Evolutionary conservation across 148 eudicot genomes (phyloP).

Genomic region (Cornus controversa): DNA sequence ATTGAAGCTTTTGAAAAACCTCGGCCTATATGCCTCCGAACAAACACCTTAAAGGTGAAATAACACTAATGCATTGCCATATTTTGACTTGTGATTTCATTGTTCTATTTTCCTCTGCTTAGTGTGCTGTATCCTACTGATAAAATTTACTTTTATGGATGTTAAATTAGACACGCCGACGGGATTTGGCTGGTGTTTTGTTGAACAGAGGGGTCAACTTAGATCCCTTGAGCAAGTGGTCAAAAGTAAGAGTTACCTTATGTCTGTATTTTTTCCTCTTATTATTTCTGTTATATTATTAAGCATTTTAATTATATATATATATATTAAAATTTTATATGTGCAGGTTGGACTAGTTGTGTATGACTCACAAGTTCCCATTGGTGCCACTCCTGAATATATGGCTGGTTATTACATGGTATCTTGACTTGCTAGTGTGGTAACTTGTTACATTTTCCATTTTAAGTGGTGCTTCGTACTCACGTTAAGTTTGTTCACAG

Average conservation of each 20-base stretch:
- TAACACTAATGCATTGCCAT: not conserved
- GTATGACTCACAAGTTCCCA: constrained; percentile 94
- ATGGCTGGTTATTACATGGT: constrained; percentile 99
- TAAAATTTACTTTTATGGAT: not conserved
- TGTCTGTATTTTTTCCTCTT: not conserved
- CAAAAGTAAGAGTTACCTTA: constrained; percentile 53
- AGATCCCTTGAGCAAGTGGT: constrained; percentile 92
- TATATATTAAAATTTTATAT: not conserved
- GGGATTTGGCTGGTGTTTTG: constrained; percentile 93
- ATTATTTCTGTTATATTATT: not conserved
- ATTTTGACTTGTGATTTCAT: constrained; percentile 6
- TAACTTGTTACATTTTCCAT: not conserved
- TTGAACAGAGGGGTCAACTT: constrained; percentile 94
- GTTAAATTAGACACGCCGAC: constrained; percentile 64
- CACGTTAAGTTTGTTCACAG: constrained; percentile 41
- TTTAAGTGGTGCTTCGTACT: constrained; percentile 14
- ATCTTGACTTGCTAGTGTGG: constrained; percentile 9
- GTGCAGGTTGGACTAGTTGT: constrained; percentile 86
- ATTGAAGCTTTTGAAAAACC: constrained; percentile 98
- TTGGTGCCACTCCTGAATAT: constrained; percentile 95
- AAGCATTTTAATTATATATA: not conserved
- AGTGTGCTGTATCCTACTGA: not conserved
- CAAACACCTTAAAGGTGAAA: constrained; percentile 85
- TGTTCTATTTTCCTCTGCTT: constrained; percentile 2
- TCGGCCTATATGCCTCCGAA: constrained; percentile 74